These are phyloP conservation scores for Cryptosporidium baileyi DNA, from an alignment of 169 alveolate genomes.

Conservation along the genomic window DNA sequence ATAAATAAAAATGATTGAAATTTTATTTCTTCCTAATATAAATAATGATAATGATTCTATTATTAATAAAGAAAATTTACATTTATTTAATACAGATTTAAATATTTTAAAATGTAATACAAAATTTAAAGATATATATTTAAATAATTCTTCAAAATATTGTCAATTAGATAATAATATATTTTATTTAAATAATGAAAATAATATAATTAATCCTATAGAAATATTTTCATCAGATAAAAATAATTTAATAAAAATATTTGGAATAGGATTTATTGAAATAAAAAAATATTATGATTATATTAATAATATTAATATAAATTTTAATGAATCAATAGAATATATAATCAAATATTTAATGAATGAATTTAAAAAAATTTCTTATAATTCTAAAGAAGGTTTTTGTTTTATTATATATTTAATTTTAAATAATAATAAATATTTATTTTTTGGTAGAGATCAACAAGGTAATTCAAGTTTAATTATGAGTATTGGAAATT, in stretches of 20 bases:
- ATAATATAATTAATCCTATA: neutral
- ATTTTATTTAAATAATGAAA: neutral
- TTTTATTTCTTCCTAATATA: too few relatives aligned
- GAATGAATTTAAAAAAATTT: neutral
- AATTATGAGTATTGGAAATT: neutral
- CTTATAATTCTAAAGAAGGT: neutral
- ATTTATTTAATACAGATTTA: neutral
- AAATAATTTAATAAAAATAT: neutral
- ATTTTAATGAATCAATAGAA: neutral
- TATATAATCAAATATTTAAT: neutral
- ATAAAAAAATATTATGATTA: neutral
- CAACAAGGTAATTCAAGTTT: slow-evolving; percentile 39
- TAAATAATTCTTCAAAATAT: neutral
- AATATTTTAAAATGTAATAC: neutral
- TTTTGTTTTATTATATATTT: slow-evolving; percentile 6
- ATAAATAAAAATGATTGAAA: too few relatives aligned
- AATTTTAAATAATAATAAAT: neutral
- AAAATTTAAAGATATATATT: neutral
- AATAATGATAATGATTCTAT: too few relatives aligned
- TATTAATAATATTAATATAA: neutral
- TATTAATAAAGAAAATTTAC: too few relatives aligned
- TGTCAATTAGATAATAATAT: neutral
- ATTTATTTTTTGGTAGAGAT: slow-evolving; percentile 53
- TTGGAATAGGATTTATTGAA: slow-evolving; percentile 17
- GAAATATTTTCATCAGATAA: neutral